Conservation (phyloP, 2,329 filamentous ascomycete genomes). For the Elsinoe perseae region DNA sequence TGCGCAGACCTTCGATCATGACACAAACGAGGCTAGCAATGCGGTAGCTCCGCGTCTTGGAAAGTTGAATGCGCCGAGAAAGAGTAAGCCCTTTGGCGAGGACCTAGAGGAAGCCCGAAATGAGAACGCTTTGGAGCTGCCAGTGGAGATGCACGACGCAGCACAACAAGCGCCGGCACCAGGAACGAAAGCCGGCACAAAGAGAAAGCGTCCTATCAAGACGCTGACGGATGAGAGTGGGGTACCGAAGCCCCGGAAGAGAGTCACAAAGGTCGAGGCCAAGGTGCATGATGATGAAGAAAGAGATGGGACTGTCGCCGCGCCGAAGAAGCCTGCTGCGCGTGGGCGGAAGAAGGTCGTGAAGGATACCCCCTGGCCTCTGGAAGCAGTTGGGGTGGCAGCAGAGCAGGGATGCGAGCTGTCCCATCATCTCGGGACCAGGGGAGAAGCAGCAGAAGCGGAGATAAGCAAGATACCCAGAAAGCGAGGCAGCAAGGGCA, state of each 20-base stretch:
- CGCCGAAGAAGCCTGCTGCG: not conserved
- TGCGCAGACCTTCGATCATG: not conserved
- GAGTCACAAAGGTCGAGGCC: not conserved
- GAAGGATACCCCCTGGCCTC: not conserved
- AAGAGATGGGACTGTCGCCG: not conserved
- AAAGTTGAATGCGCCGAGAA: not conserved
- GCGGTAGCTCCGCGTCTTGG: not conserved
- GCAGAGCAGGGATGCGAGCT: not conserved
- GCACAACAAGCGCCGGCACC: not conserved
- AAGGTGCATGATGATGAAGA: not conserved
- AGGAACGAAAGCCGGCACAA: not conserved
- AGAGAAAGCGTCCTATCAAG: slow-evolving; percentile 7
- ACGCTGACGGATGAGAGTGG: not conserved
- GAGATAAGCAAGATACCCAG: not conserved
- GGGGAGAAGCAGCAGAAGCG: no score
- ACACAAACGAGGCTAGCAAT: not conserved
- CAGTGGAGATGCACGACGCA: not conserved
- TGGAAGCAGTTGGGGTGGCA: not conserved
- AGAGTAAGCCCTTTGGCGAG: not conserved
- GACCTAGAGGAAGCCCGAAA: not conserved
- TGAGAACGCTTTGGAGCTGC: not conserved
- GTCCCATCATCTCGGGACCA: not conserved
- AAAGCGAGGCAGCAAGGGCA: not conserved
- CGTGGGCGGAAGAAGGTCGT: not conserved
- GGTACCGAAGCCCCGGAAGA: slow-evolving; percentile 1